A percentile compares a stretch with the other conserved stretches of the same genome.
These are phyloP conservation scores for Anacardium occidentale DNA, from an alignment of 345 rosid species.

Conservation along the genomic window DNA sequence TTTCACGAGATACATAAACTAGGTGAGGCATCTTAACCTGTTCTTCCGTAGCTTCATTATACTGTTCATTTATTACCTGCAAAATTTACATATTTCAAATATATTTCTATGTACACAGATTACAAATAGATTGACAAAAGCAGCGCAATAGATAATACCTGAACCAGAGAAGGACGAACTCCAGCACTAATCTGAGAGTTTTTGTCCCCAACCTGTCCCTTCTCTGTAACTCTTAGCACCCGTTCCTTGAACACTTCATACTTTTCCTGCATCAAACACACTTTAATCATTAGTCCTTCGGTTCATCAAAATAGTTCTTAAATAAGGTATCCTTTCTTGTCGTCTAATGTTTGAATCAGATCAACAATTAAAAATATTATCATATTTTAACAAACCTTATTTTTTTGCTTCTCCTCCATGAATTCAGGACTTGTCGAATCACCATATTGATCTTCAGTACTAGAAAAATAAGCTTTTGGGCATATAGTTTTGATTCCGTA, in stretches of 20 bases:
- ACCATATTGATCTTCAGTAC: conserved; percentile 9
- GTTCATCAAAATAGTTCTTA: no score
- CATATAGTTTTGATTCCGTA: conserved; percentile 23
- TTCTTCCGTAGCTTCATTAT: neutral
- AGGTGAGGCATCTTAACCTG: conserved; percentile 32
- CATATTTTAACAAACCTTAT: conserved; percentile 17
- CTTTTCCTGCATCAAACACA: conserved; percentile 22
- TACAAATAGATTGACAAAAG: no score
- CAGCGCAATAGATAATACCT: conserved; percentile 20
- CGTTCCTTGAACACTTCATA: conserved; percentile 27
- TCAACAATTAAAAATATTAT: no score
- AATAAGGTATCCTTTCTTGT: no score
- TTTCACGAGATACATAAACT: conserved; percentile 50
- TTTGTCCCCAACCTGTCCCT: neutral
- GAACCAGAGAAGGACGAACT: conserved; percentile 29
- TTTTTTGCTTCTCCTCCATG: conserved; percentile 8
- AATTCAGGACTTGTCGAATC: conserved; percentile 4
- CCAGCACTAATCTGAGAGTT: neutral
- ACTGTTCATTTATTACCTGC: conserved; percentile 26
- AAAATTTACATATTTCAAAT: no score
- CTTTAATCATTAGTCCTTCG: neutral
- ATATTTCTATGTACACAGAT: no score
- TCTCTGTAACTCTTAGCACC: conserved; percentile 16
- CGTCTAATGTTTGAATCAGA: no score
- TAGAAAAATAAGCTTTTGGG: conserved; percentile 34